Evolutionary conservation across 331 rosid genomes (phyloP).

Genomic region (Phaseolus coccineus): DNA sequence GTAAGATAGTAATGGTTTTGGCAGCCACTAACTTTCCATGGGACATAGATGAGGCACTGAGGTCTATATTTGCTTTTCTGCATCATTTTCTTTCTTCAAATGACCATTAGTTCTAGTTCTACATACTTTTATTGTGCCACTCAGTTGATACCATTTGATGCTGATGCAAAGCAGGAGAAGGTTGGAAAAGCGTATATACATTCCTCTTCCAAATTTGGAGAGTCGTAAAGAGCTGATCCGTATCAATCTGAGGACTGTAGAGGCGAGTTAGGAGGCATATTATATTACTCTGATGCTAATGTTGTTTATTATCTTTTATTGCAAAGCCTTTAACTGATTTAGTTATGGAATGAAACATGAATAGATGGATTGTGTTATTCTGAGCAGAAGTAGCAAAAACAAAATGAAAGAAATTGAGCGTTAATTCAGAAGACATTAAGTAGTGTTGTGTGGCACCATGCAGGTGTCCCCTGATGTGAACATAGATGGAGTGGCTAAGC

Average conservation of each 20-base stretch:
- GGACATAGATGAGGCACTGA: constrained; percentile 98
- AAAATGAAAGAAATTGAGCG: not conserved
- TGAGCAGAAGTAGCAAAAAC: constrained; percentile 1
- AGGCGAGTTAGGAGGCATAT: constrained; percentile 55
- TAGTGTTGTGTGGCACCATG: constrained; percentile 41
- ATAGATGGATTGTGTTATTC: not conserved
- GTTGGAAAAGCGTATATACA: constrained; percentile 96
- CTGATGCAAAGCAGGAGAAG: constrained; percentile 80
- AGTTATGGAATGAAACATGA: not conserved
- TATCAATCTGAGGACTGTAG: constrained; percentile 92
- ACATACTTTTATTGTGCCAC: not conserved
- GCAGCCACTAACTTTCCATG: constrained; percentile 99
- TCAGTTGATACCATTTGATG: constrained; percentile 43
- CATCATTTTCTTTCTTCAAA: constrained; percentile 1
- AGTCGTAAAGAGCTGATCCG: constrained; percentile 94
- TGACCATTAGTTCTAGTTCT: constrained; percentile 1
- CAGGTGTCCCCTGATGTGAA: constrained; percentile 83
- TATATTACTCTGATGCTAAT: not conserved
- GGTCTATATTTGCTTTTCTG: constrained; percentile 51
- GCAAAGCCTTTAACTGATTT: not conserved
- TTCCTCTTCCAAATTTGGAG: constrained; percentile 97
- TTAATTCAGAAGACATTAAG: not conserved
- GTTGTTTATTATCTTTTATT: not conserved
- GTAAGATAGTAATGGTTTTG: constrained; percentile 94
- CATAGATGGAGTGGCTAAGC: constrained; percentile 91